Percentiles rank a stretch among this genome's conserved stretches.
These are phyloP conservation scores for Aspergillus cejpii DNA, from an alignment of 2,329 filamentous ascomycete species.

Conservation along the genomic window DNA sequence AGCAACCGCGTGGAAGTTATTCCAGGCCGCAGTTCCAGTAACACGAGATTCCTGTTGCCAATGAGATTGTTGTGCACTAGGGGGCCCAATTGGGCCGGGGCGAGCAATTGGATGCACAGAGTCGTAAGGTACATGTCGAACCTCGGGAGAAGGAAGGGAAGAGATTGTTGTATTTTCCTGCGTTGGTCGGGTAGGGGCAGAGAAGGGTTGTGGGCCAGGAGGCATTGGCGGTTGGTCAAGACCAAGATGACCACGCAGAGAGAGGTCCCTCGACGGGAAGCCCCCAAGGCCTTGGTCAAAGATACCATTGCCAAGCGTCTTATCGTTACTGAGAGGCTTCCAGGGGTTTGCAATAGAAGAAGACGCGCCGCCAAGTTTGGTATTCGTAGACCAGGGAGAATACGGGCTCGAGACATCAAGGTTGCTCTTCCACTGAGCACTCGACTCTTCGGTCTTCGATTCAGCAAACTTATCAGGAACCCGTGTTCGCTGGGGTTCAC, in stretches of 20 bases:
- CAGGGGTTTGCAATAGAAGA: slow-evolving; percentile 48
- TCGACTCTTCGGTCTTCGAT: slow-evolving; percentile 29
- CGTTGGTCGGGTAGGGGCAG: slow-evolving; percentile 25
- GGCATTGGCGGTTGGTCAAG: slow-evolving; percentile 37
- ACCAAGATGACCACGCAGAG: slow-evolving; percentile 37
- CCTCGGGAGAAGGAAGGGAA: slow-evolving; percentile 37
- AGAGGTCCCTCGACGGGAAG: slow-evolving; percentile 42
- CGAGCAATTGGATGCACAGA: slow-evolving; percentile 36
- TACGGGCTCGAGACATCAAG: slow-evolving; percentile 34
- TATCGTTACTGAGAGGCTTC: slow-evolving; percentile 51
- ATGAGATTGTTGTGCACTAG: slow-evolving; percentile 30
- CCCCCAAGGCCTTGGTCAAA: slow-evolving; percentile 51
- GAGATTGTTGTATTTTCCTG: slow-evolving; percentile 32
- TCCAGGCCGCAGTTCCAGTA: slow-evolving; percentile 37
- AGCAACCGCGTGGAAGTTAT: slow-evolving; percentile 39
- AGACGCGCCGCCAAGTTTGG: slow-evolving; percentile 31
- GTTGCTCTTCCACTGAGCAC: slow-evolving; percentile 34
- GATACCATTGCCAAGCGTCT: slow-evolving; percentile 57
- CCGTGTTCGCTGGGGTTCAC: slow-evolving; percentile 18
- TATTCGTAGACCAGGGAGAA: slow-evolving; percentile 33
- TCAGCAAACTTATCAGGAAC: slow-evolving; percentile 20
- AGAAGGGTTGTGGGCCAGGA: slow-evolving; percentile 28
- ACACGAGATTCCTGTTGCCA: slow-evolving; percentile 28
- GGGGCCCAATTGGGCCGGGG: slow-evolving; percentile 44
- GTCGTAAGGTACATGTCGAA: slow-evolving; percentile 34